A percentile compares a stretch with the other conserved stretches of the same genome.
phyloP scores from a whole-genome alignment of 208 protist species.

The Trypanosoma platydactyli region DNA sequence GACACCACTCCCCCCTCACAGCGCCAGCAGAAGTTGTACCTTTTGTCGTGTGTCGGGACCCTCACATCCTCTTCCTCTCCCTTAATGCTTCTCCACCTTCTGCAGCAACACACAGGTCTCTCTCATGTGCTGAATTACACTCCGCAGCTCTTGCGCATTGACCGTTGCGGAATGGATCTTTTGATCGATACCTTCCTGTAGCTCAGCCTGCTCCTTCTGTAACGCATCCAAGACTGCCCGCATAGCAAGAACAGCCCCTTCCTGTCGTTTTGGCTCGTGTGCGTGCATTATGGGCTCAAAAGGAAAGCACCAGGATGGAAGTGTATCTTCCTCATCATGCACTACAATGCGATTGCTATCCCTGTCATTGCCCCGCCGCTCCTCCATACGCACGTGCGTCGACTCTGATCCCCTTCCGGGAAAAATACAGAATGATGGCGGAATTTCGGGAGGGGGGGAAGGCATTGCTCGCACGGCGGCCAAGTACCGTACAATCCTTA shows the following conservation, averaged over 20 bases:
- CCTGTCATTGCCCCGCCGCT: background rate
- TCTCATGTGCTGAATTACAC: conserved; percentile 36
- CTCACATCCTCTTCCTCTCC: background rate
- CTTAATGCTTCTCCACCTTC: conserved; percentile 5
- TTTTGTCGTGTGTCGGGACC: background rate
- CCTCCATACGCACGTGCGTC: background rate
- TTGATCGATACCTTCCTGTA: conserved; percentile 38
- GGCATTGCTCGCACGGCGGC: conserved; percentile 24
- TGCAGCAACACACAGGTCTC: conserved; percentile 36
- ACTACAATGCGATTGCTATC: conserved; percentile 1
- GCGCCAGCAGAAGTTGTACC: background rate
- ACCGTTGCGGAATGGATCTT: conserved; percentile 33
- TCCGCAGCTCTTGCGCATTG: conserved; percentile 35
- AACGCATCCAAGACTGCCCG: conserved; percentile 36
- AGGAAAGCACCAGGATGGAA: conserved; percentile 31
- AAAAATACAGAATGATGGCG: conserved; percentile 24
- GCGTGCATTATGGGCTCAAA: conserved; percentile 32
- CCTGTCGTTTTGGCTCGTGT: conserved; percentile 21
- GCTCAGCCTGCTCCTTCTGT: conserved; percentile 46
- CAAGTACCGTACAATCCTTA: conserved; percentile 36
- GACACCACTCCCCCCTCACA: background rate
- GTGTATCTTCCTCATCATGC: background rate
- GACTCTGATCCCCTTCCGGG: conserved; percentile 1
- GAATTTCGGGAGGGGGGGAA: conserved; percentile 13
- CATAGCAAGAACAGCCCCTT: conserved; percentile 30